phyloP scores from a whole-genome alignment of 1,139 yeast species.

The Tardiomyces blankii region DNA sequence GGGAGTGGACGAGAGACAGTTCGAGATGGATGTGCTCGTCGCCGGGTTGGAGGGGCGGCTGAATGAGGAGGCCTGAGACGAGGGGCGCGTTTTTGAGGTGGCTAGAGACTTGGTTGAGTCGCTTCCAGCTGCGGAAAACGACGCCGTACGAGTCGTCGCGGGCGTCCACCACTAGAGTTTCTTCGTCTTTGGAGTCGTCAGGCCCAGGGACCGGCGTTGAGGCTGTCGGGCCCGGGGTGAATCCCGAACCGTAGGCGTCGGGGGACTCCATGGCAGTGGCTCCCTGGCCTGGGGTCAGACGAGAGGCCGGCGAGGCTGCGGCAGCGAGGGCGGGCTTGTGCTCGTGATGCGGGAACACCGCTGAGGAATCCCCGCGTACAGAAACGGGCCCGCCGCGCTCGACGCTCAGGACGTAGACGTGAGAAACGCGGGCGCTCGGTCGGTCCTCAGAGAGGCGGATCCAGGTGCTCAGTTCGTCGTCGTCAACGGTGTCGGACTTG shows the following conservation, averaged over 20 bases:
- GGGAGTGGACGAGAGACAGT: slow-evolving; percentile 17
- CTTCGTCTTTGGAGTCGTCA: slow-evolving; percentile 11
- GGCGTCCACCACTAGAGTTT: slow-evolving; percentile 20
- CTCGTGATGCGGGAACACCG: slow-evolving; percentile 19
- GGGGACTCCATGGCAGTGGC: neutral
- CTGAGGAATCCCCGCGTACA: slow-evolving; percentile 24
- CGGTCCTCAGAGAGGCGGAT: slow-evolving; percentile 6
- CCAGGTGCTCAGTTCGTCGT: slow-evolving; percentile 25
- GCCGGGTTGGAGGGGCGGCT: slow-evolving; percentile 17
- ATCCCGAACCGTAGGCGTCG: neutral
- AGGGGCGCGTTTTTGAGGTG: slow-evolving; percentile 8
- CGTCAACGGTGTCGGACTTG: slow-evolving; percentile 25
- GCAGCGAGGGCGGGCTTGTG: neutral
- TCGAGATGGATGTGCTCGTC: slow-evolving; percentile 17
- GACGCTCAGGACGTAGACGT: slow-evolving; percentile 52
- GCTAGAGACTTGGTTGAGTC: slow-evolving; percentile 5
- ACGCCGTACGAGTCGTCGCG: slow-evolving; percentile 49
- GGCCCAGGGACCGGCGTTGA: slow-evolving; percentile 3
- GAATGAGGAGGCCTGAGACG: slow-evolving; percentile 53
- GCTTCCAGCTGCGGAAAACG: slow-evolving; percentile 29
- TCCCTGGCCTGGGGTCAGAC: slow-evolving; percentile 10
- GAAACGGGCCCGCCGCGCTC: slow-evolving; percentile 50
- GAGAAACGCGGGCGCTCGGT: slow-evolving; percentile 27
- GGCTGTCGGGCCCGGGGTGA: slow-evolving; percentile 8
- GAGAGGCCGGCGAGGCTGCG: slow-evolving; percentile 19